Evolutionary conservation across 768 basidiomycete species (phyloP), one percentile per base, ranked within the genome.

Genomic region (Porpolomopsis calyptriformis): DNA sequence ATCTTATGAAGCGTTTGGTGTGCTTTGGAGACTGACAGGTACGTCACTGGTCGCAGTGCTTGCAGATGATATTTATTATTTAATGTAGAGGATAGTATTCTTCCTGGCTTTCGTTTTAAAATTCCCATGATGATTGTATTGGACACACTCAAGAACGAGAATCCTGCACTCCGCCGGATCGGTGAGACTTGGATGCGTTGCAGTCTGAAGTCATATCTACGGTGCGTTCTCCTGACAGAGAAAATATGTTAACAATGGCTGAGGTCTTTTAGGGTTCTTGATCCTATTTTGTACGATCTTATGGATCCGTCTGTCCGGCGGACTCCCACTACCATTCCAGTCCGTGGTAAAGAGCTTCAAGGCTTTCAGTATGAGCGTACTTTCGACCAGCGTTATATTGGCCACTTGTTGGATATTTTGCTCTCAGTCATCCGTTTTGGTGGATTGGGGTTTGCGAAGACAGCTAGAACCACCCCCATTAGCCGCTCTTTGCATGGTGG

Each of bases 151-250:
- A 82, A 81, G 55, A 81, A 72, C 31, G 79, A 82, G 25, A 81
- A 90, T 52, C 85, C 89, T 6, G 66, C 65, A 49, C 61, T 85
- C 8, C 80, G 85, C 22, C 75, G 90, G 9, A 71, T 86, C 25
- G 88, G 87, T 11, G 94, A 98, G 61, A 91, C 91, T 0, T 99
- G 96, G 96, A 91, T 99, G 85, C 77, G 93, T 22, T 91, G 89
- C 57, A 90, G 81, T 55, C 70, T 97, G 24, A 87, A 85, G 59
- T 93, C 91, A 1, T 94, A 94, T 59, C 68, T 91, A 48, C 78
- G 93, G 91, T 92, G 62, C 27, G 69, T 36, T 19, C 40, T 18
- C 1, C 18, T 24, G 48, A 41, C 43, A 48, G n/a, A 16, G 18
- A 4, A 12, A 24, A 23, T 4, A 2, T 12, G 20, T 35, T 26